A percentile compares a stretch with the other conserved stretches of the same genome.
These are phyloP conservation scores for Fusarium pininemorale DNA, from an alignment of 2,329 filamentous ascomycete species.

Conservation along the genomic window DNA sequence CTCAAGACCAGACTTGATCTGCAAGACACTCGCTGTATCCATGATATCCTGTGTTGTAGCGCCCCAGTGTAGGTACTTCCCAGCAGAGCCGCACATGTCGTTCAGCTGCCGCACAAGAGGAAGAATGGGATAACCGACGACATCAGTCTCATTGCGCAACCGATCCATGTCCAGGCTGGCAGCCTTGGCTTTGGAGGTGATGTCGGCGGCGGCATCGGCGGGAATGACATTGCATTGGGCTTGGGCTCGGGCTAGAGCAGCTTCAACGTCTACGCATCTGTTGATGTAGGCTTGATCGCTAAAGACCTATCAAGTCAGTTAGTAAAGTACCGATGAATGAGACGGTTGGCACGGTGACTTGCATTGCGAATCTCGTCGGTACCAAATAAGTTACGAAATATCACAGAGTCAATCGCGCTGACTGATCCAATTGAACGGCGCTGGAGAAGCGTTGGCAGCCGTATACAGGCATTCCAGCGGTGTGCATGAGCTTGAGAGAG, in stretches of 20 bases:
- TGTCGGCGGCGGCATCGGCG: constrained; percentile 44
- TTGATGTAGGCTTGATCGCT: constrained; percentile 59
- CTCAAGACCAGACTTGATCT: constrained; percentile 60
- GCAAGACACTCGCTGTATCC: constrained; percentile 62
- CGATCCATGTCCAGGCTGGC: constrained; percentile 34
- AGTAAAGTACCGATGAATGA: fast-evolving
- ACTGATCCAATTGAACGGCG: not conserved
- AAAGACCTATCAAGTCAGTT: constrained; percentile 43
- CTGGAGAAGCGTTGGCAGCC: fast-evolving
- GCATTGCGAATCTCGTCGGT: constrained; percentile 60
- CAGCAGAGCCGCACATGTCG: constrained; percentile 19
- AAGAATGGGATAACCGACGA: constrained; percentile 64
- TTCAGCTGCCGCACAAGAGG: constrained; percentile 58
- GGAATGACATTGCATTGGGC: constrained; percentile 59
- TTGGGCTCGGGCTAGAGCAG: constrained; percentile 61
- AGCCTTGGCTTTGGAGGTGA: constrained; percentile 48
- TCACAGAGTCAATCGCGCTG: constrained; percentile 55
- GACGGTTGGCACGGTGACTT: fast-evolving
- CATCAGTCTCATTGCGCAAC: constrained; percentile 60
- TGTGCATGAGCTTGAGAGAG: not conserved
- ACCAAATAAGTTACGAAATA: constrained; percentile 62
- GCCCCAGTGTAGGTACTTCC: constrained; percentile 64
- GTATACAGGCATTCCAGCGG: not conserved
- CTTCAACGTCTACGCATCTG: constrained; percentile 60
- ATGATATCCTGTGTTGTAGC: constrained; percentile 69